Conservation (phyloP, 768 basidiomycete species). For the Rhizopogon vulgaris region DNA sequence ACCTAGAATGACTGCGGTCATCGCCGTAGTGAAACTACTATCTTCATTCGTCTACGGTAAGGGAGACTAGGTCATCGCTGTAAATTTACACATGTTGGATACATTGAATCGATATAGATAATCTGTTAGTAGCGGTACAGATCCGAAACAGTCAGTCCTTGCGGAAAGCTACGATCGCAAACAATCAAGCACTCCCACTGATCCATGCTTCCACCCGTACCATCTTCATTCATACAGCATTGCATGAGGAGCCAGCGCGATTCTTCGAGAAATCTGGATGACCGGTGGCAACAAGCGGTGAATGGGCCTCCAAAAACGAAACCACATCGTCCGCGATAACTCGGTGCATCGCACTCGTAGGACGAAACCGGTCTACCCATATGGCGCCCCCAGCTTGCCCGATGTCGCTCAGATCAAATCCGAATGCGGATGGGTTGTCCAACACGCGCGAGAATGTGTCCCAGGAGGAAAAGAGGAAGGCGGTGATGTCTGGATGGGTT, state of each 20-base stretch:
- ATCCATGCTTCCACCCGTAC: not conserved
- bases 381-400: constrained; percentile 30
- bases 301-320: not conserved
- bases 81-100: not conserved
- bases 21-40: too few species aligned
- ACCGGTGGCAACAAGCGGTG: not conserved
- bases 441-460: constrained; percentile 40
- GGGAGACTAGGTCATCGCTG: too few species aligned
- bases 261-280: not conserved
- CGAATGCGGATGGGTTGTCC: constrained; percentile 31
- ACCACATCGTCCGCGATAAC: constrained; percentile 11
- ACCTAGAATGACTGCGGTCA: too few species aligned
- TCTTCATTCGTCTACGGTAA: too few species aligned
- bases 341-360: constrained; percentile 11
- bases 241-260: not conserved
- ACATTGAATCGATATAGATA: not conserved
- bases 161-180: not conserved
- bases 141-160: not conserved
- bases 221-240: not conserved
- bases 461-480: constrained; percentile 44
- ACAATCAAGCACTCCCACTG: not conserved
- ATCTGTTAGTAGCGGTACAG: not conserved
- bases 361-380: constrained; percentile 12
- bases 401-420: not conserved
- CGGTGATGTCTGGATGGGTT: constrained; percentile 38